Evolutionary conservation across 768 basidiomycete genomes (phyloP).

Genomic region (Floccularia luteovirens): DNA sequence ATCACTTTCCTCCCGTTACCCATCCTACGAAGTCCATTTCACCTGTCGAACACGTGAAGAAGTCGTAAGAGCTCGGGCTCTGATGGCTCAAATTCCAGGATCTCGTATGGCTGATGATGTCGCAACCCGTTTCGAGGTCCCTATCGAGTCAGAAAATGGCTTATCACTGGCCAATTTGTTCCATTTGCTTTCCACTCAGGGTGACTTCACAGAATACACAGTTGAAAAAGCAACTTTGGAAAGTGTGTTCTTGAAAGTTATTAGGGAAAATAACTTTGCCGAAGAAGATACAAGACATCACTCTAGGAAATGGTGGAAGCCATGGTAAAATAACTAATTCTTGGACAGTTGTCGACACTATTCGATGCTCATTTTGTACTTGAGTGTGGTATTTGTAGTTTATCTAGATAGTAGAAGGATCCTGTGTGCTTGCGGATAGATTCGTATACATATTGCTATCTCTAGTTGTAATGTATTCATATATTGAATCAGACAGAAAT

Average conservation of each 20-base stretch:
- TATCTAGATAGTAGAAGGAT: too few species aligned
- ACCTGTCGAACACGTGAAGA: constrained; percentile 60
- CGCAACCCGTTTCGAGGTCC: constrained; percentile 70
- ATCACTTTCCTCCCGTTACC: constrained; percentile 57
- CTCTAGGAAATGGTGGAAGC: constrained; percentile 12
- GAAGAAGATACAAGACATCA: constrained; percentile 30
- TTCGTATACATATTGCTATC: too few species aligned
- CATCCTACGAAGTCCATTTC: constrained; percentile 74
- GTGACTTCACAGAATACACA: constrained; percentile 57
- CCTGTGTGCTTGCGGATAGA: too few species aligned
- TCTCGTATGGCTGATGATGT: constrained; percentile 66
- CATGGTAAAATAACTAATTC: too few species aligned
- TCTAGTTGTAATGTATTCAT: too few species aligned
- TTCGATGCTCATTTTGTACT: too few species aligned
- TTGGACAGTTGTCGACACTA: too few species aligned
- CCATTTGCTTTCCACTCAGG: constrained; percentile 40
- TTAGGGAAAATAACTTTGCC: constrained; percentile 48
- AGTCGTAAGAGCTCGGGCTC: constrained; percentile 41
- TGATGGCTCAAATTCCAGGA: constrained; percentile 57
- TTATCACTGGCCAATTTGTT: constrained; percentile 56
- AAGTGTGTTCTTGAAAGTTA: constrained; percentile 67
- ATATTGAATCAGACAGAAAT: too few species aligned
- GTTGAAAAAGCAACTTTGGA: constrained; percentile 66
- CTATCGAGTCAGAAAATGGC: constrained; percentile 31
- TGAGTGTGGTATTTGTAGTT: too few species aligned